Evolutionary conservation across 2,329 filamentous ascomycete species (phyloP), one percentile per base, ranked within the genome.

Genomic region (Colletotrichum nymphaeae): DNA sequence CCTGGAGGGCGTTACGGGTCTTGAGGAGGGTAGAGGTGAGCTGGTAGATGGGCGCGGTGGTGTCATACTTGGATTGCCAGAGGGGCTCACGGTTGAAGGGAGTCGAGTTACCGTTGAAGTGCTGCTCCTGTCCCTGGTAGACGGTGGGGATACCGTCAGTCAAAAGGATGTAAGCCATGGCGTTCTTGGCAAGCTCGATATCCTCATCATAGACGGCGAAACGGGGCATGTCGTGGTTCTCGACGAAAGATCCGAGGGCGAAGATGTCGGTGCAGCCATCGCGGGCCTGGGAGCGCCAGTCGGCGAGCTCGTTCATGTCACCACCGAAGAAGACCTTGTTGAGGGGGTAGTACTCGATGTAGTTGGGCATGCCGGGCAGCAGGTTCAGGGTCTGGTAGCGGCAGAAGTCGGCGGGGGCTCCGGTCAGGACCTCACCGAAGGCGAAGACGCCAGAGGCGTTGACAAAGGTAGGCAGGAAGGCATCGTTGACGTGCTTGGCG

Each of bases 121-220:
- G 88, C 77, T 93, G 91, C 80, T 93, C 91, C 75, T 91, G 89
- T 49, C 91, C 91, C 76, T 92, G 87, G 80, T 93, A 93, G 37
- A 93, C 70, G 63, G 92, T 90, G 1, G 90, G 90, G 35, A 93
- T 89, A 22, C 91, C 91, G 68, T 91, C 85, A 1, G 83, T 83
- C 24, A 93, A 85, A 35, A 93, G 86, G 30, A 88, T 88, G 77
- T 89, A 92, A 0, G 89, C 85, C 58, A 93, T 83, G 8, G 88
- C 85, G 76, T 93, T 93, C 79, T 90, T 89, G 60, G 90, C 87
- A 2, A 91, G 84, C 2, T 88, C 81, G 5, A 86, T 80, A 77
- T 93, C 90, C 9, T 82, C 78, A 63, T 87, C 90, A 73, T 85
- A 79, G 74, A 82, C 87, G 26, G 88, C 79, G 79, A 89, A 90